These are phyloP conservation scores for Macrotyloma uniflorum DNA, from an alignment of 306 rosid species.

Conservation along the genomic window DNA sequence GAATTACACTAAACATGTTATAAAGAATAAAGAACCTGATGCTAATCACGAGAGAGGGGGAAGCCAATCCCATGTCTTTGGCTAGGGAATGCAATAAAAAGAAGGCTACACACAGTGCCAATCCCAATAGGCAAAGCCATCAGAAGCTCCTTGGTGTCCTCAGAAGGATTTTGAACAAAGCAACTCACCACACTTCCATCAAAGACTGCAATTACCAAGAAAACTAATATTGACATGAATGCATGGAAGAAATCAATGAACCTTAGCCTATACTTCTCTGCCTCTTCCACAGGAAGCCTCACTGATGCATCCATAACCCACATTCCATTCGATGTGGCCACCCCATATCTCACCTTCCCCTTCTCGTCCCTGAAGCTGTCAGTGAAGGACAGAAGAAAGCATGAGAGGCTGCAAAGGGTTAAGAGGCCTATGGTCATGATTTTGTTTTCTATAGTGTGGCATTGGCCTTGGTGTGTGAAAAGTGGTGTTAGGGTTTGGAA, in stretches of 20 bases:
- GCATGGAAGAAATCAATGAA: slow-evolving; percentile 80
- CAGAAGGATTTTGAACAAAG: slow-evolving; percentile 73
- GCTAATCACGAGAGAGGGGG: slow-evolving; percentile 63
- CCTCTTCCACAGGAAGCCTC: slow-evolving; percentile 40
- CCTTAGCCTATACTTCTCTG: slow-evolving; percentile 49
- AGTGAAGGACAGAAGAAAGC: slow-evolving; percentile 68
- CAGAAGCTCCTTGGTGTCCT: slow-evolving; percentile 58
- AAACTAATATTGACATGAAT: slow-evolving; percentile 64
- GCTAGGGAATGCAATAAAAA: slow-evolving; percentile 68
- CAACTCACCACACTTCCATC: slow-evolving; percentile 73
- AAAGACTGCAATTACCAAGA: slow-evolving; percentile 66
- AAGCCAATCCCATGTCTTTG: slow-evolving; percentile 86
- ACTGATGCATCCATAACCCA: slow-evolving; percentile 74
- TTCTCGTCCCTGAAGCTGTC: slow-evolving; percentile 69
- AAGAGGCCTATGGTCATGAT: slow-evolving; percentile 53
- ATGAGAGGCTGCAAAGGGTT: slow-evolving; percentile 56
- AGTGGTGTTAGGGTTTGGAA: slow-evolving; percentile 67
- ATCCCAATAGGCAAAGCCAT: slow-evolving; percentile 62
- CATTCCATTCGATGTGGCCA: slow-evolving; percentile 65
- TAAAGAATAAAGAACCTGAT: background rate
- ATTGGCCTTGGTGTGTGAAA: slow-evolving; percentile 65
- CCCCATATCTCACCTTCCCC: slow-evolving; percentile 67
- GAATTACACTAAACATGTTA: background rate
- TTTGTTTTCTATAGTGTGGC: slow-evolving; percentile 47
- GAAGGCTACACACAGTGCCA: slow-evolving; percentile 67